phyloP scores from a whole-genome alignment of 1,284 basidiomycete species.

The Leccinum holopus region DNA sequence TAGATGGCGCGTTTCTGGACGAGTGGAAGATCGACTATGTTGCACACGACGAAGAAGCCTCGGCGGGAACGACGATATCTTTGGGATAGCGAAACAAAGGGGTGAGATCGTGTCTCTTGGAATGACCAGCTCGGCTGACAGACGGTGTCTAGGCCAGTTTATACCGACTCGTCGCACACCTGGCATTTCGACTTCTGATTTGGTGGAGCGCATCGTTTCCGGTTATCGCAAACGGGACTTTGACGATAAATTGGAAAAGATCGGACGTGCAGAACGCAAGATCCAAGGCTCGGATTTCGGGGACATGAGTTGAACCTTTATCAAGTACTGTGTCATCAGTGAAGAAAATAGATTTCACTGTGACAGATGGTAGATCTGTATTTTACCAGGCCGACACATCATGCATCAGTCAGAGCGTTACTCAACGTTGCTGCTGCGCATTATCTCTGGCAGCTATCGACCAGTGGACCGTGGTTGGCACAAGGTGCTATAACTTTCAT shows the following conservation, averaged over 20 bases:
- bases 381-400: neutral
- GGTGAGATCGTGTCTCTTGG: conserved; percentile 45
- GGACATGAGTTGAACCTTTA: conserved; percentile 9
- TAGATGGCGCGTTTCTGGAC: conserved; percentile 80
- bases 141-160: conserved; percentile 73
- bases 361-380: neutral
- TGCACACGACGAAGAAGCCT: conserved; percentile 85
- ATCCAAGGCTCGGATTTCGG: conserved; percentile 47
- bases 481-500: neutral
- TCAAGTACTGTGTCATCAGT: too few relatives aligned
- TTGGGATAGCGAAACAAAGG: conserved; percentile 76
- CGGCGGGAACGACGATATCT: conserved; percentile 82
- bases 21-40: conserved; percentile 93
- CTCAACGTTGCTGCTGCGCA: too few relatives aligned
- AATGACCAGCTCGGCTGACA: conserved; percentile 4
- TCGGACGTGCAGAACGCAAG: conserved; percentile 73
- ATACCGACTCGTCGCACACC: conserved; percentile 94
- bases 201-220: conserved; percentile 86
- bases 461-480: neutral
- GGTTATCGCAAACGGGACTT: conserved; percentile 82
- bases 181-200: conserved; percentile 90
- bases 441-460: too few relatives aligned
- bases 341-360: neutral
- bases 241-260: conserved; percentile 87
- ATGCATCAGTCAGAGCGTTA: too few relatives aligned